phyloP scores from a whole-genome alignment of 176 grass and related monocot species.

The Oryza glaberrima region DNA sequence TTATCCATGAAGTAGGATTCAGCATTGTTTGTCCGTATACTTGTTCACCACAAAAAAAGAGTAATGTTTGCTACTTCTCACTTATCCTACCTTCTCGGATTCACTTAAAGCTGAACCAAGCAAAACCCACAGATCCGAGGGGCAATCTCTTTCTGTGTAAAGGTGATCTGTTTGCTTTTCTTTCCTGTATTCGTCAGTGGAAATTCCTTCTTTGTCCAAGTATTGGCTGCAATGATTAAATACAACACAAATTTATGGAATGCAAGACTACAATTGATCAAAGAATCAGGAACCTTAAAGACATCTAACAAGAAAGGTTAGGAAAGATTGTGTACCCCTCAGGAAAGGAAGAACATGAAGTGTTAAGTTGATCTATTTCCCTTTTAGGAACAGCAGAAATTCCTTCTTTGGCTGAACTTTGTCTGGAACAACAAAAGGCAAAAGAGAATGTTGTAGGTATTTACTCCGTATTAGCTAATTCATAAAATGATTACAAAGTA shows the following conservation, averaged over 20 bases:
- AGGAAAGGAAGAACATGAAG: not conserved
- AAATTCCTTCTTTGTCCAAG: conserved; percentile 17
- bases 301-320: not conserved
- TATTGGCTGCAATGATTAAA: conserved; percentile 31
- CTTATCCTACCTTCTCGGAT: conserved; percentile 49
- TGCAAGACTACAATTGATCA: not conserved
- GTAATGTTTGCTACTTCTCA: not conserved
- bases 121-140: conserved; percentile 37
- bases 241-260: conserved; percentile 1
- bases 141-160: not conserved
- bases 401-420: conserved; percentile 15
- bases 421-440: conserved; percentile 22
- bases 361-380: conserved; percentile 19
- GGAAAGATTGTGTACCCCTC: not conserved
- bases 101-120: conserved; percentile 38
- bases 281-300: not conserved
- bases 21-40: not conserved
- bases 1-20: conserved; percentile 7
- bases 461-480: not conserved
- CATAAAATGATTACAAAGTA: not conserved
- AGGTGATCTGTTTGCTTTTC: not conserved
- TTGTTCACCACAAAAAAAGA: not conserved
- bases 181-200: not conserved
- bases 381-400: not conserved
- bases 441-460: not conserved